Base-by-base conservation (phyloP, 208 protist species). In the Acanthamoeba rhysodes region DNA sequence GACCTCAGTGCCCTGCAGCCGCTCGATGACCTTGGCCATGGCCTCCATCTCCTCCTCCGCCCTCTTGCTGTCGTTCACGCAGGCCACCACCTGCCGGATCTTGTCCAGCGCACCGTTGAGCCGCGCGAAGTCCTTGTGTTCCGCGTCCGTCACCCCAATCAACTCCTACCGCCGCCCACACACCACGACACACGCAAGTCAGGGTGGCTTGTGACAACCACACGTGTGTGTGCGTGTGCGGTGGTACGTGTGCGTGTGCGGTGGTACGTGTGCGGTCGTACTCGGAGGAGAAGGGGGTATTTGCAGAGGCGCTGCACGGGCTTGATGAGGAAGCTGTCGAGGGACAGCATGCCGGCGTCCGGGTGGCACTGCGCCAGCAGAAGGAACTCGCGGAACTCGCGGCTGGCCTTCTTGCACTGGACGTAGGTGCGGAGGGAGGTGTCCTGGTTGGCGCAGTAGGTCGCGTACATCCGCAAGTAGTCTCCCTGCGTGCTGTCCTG, bases 281-380 rank as follows among this genome's bases (percentile, higher is more conserved):
- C 72, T 27, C 72, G 29, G 6, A 80, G 72, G 32, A 80, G 72
- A 8, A 80, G 72, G 2, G 72, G 72, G 32, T 80, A 80, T 48
- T 80, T 80, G 72, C 72, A 80, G 72, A 80, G 29, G 8, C 72
- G 72, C 72, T 80, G 72, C 2, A 80, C 32, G 16, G 72, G 72
- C 32, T 93, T 93, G 88, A 93, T 93, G 29, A 93, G 88, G 34
- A 53, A 93, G 48, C 78, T 53, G 18, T n/a, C 78, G 59, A 93
- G 88, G 18, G 27, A 32, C 22, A 78, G 88, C 27, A 24, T 20
- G 50, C n/a, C 18, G 53, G 41, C 29, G 16, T 93, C n/a, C 34
- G 88, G 50, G 24, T 62, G 24, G 57, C 20, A 3, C n/a, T n/a
- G 41, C 2, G 88, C 59, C 18, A 24, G 12, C 34, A 29, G 29